Base-by-base conservation (phyloP, 495 filamentous ascomycete genomes). In the Diplogelasinospora grovesii region DNA sequence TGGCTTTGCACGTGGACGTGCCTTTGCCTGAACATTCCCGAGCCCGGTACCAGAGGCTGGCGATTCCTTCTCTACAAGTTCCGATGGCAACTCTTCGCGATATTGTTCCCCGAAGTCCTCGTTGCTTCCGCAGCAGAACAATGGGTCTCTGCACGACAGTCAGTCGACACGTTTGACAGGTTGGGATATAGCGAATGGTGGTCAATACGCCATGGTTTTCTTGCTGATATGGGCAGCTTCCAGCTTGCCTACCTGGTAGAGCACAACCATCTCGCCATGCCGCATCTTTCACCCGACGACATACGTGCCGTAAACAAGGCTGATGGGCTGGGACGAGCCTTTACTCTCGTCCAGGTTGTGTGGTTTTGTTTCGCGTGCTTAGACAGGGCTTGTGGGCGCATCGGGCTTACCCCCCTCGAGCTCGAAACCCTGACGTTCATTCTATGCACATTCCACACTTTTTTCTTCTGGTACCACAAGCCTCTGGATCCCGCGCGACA, bases 211-310 rank as follows among this genome's bases (percentile, higher is more conserved):
- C 38, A 41, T 13, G 38, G 21, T 27, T 41, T 41, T 27, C 32
- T 41, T 18, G 38, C 27, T 20, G 38, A 41, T 13, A 41, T 41
- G 38, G 38, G 38, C 5, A 18, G 13, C 16, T 21, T n/a, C 8
- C 38, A 41, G 26, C 38, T 41, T 3, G 26, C 25, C 18, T 41
- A 41, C 25, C 27, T 41, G 5, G 38, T 41, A 3, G 38, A 31
- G 24, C 19, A 41, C 18, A 18, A 15, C 2, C 32, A 41, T 20
- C 15, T 41, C 24, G 3, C 8, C 13, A 20, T 20, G 14, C 26
- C 25, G 3, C 10, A 31, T 3, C 22, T 41, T 10, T 8, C 27
- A 2, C 11, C 19, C 8, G 27, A 30, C 24, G 38, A 41, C 8
- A 30, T 41, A 11, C 8, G 11, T 3, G 24, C 18, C 25, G 21